These are phyloP conservation scores for Colletotrichum somersetense DNA, from an alignment of 2,329 filamentous ascomycete species.

Conservation along the genomic window DNA sequence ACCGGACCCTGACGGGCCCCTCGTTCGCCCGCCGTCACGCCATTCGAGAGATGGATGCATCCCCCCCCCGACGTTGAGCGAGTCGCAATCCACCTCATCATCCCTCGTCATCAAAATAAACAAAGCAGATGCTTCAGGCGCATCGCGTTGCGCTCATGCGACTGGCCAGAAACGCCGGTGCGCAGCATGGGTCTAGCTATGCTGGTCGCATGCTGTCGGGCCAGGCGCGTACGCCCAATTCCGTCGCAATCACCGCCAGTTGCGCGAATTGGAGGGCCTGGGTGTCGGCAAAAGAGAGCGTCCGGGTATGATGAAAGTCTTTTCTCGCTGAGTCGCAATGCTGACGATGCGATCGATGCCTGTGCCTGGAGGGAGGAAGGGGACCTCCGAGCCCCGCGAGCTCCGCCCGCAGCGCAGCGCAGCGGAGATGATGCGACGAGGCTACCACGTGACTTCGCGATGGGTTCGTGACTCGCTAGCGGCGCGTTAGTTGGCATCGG, in stretches of 20 bases:
- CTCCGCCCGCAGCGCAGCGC: too few relatives aligned
- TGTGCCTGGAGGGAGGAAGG: background rate
- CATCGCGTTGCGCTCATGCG: slow-evolving; percentile 39
- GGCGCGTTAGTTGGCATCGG: background rate
- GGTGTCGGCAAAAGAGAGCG: slow-evolving; percentile 8
- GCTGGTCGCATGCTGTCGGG: slow-evolving; percentile 26
- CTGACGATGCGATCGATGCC: slow-evolving; percentile 19
- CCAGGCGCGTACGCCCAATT: slow-evolving; percentile 38
- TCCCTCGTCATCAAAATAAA: slow-evolving; percentile 35
- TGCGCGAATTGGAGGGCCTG: slow-evolving; percentile 6
- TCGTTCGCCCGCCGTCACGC: slow-evolving; percentile 24
- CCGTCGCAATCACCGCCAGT: slow-evolving; percentile 29
- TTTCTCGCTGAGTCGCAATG: slow-evolving; percentile 23
- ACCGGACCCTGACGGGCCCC: slow-evolving; percentile 25
- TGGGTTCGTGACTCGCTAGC: slow-evolving; percentile 2
- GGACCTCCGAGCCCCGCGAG: background rate
- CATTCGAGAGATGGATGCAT: slow-evolving; percentile 9
- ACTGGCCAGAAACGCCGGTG: slow-evolving; percentile 37
- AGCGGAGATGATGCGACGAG: background rate
- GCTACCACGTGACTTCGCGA: slow-evolving; percentile 25
- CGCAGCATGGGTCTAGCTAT: slow-evolving; percentile 23
- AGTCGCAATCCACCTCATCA: slow-evolving; percentile 23
- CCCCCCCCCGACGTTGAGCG: slow-evolving; percentile 4
- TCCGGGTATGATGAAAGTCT: slow-evolving; percentile 6
- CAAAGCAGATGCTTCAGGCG: slow-evolving; percentile 34